A percentile compares a stretch with the other conserved stretches of the same genome.
Conservation (phyloP, 2,329 filamentous ascomycete species). For the Diaporthe longicolla region DNA sequence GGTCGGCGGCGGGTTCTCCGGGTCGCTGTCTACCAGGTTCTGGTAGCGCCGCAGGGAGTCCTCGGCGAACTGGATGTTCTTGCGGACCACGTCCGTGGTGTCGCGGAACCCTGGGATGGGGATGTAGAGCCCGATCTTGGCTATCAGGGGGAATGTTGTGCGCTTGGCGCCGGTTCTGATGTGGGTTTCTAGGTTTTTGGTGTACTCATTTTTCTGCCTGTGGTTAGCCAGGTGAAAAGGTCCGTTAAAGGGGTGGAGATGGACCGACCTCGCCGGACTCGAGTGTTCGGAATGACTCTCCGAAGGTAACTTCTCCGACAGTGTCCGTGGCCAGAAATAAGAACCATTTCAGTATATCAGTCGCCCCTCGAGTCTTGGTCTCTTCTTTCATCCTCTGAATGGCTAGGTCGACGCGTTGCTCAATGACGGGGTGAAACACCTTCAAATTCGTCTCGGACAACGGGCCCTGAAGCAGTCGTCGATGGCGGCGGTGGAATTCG, state of each 20-base stretch:
- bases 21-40: conserved; percentile 11
- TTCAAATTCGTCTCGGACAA: conserved; percentile 56
- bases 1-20: conserved; percentile 45
- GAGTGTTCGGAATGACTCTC: conserved; percentile 66
- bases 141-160: conserved; percentile 49
- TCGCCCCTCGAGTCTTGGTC: conserved; percentile 51
- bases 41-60: conserved; percentile 25
- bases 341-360: conserved; percentile 68
- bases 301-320: conserved; percentile 67
- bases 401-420: conserved; percentile 55
- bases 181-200: conserved; percentile 53
- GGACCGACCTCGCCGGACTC: conserved; percentile 61
- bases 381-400: conserved; percentile 62
- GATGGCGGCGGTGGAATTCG: conserved; percentile 55
- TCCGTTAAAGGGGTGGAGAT: accelerated
- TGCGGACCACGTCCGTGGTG: conserved; percentile 10
- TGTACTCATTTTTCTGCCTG: conserved; percentile 58
- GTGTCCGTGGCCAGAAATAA: conserved; percentile 66
- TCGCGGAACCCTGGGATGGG: conserved; percentile 36
- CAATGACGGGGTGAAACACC: conserved; percentile 51
- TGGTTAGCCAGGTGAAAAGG: neutral
- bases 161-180: conserved; percentile 44
- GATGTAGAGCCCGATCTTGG: conserved; percentile 15
- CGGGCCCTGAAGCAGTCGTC: conserved; percentile 58
- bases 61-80: neutral